A percentile compares a stretch with the other conserved stretches of the same genome.
Conservation (phyloP, 179 eudicot genomes). For the Amaranthus tricolor region DNA sequence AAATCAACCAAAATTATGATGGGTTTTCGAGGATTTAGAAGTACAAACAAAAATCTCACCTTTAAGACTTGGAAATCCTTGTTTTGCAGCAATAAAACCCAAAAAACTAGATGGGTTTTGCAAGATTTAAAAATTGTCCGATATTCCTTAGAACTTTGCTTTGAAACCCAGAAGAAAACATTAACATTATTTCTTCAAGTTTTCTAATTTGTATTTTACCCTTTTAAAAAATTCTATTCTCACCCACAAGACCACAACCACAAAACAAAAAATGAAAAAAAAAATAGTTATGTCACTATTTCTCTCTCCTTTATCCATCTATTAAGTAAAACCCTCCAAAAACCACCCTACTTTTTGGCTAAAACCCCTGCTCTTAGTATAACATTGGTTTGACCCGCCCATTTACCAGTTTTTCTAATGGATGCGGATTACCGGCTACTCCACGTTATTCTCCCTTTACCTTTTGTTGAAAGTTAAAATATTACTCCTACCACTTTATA, state of each 20-base stretch:
- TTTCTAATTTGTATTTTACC: too few relatives aligned
- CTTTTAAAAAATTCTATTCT: not conserved
- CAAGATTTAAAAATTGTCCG: constrained; percentile 22
- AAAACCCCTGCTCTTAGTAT: constrained; percentile 48
- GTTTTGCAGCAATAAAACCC: constrained; percentile 15
- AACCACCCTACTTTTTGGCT: constrained; percentile 41
- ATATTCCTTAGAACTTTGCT: constrained; percentile 8
- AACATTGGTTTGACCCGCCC: constrained; percentile 29
- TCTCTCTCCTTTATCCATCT: too few relatives aligned
- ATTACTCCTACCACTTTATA: too few relatives aligned
- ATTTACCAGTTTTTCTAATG: too few relatives aligned
- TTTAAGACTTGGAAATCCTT: constrained; percentile 15
- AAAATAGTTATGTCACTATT: too few relatives aligned
- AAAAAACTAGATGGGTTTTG: not conserved
- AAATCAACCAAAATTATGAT: not conserved
- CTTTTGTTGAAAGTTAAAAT: too few relatives aligned
- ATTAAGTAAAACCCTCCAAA: constrained; percentile 47
- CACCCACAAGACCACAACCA: not conserved
- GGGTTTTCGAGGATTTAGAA: not conserved
- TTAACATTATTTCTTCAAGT: too few relatives aligned
- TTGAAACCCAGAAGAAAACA: not conserved
- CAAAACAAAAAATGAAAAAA: not conserved
- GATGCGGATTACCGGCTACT: constrained; percentile 9
- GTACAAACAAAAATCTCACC: constrained; percentile 28
- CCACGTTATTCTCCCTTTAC: not conserved